Evolutionary conservation across 83 land plant genomes (phyloP), one percentile per base, ranked within the genome.

Genomic region (Thuja plicata): DNA sequence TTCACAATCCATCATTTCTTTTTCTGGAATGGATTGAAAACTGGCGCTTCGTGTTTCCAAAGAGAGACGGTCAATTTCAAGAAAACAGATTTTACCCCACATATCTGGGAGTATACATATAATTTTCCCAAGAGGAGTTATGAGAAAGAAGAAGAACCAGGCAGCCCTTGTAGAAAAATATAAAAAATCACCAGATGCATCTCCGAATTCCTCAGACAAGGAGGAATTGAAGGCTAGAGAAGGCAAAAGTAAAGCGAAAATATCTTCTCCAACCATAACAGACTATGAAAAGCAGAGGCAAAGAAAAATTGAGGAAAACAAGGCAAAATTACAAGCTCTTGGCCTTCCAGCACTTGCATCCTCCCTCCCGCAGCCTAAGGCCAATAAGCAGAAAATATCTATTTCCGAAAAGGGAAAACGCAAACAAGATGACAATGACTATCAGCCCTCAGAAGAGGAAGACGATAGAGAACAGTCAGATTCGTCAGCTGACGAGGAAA

Each of bases 251-350:
- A 30, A 34, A 13, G 37, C 78, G 0, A 34, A 74, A 74, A 3
- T 74, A 74, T 74, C 38, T 34, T 74, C 78, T 34, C 16, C 78
- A 30, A 34, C 74, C 74, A 52, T 86, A 34, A 86, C 93, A 41
- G 91, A 90, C 52, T 94, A 94, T 88, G 96, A 94, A 91, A 89
- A 88, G 81, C 93, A 92, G 91, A 91, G 96, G 88, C 78, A 89
- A 16, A 38, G 78, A 71, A 89, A 92, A 87, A 93, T 94, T 3
- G 70, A 84, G 24, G 94, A 92, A 87, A 94, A 94, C 90, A 89
- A 74, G 41, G 90, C 86, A 70, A 93, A 92, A 86, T 52, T 94
- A 89, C 90, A 92, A 86, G 94, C 94, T 30, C 85, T 94, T 85
- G 93, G 96, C 1, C 60, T 94, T 41, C 89, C 85, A 1, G 87